Evolutionary conservation across 2,329 filamentous ascomycete genomes (phyloP).

Genomic region (Ophiocordyceps camponoti-rufipedis): DNA sequence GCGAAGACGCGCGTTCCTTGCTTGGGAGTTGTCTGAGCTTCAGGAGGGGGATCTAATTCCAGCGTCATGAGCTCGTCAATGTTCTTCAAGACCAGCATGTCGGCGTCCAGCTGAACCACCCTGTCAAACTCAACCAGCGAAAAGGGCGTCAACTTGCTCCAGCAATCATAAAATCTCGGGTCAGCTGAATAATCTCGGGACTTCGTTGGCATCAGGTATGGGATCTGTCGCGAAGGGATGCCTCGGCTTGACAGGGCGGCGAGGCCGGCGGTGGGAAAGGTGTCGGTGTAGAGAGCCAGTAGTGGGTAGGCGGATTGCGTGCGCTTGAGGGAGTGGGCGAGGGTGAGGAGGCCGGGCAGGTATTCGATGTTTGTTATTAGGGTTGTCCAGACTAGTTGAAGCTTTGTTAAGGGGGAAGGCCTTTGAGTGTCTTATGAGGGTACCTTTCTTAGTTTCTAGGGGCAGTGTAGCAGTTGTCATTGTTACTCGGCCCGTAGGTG

Average conservation of each 20-base stretch:
- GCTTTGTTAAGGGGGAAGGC: too few species aligned
- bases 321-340: conserved; percentile 57
- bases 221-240: conserved; percentile 42
- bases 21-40: conserved; percentile 3
- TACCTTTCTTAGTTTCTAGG: too few species aligned
- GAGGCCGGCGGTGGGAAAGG: conserved; percentile 51
- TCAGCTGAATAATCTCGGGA: conserved; percentile 56
- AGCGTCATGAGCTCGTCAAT: conserved; percentile 92
- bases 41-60: conserved; percentile 36
- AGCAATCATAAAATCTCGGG: conserved; percentile 76
- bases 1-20: conserved; percentile 51
- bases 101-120: conserved; percentile 70
- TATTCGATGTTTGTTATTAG: conserved; percentile 75
- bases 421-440: too few species aligned
- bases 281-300: conserved; percentile 65
- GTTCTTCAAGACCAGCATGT: conserved; percentile 69
- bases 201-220: conserved; percentile 50
- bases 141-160: conserved; percentile 73
- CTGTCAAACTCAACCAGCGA: conserved; percentile 58
- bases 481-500: too few species aligned
- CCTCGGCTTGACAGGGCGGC: conserved; percentile 31
- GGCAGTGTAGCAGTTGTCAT: too few species aligned
- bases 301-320: conserved; percentile 54
- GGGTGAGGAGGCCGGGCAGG: conserved; percentile 64
- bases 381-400: conserved; percentile 52